These are phyloP conservation scores for Parietichytrium sp. DNA, from an alignment of 108 stramenopile species.

Conservation along the genomic window DNA sequence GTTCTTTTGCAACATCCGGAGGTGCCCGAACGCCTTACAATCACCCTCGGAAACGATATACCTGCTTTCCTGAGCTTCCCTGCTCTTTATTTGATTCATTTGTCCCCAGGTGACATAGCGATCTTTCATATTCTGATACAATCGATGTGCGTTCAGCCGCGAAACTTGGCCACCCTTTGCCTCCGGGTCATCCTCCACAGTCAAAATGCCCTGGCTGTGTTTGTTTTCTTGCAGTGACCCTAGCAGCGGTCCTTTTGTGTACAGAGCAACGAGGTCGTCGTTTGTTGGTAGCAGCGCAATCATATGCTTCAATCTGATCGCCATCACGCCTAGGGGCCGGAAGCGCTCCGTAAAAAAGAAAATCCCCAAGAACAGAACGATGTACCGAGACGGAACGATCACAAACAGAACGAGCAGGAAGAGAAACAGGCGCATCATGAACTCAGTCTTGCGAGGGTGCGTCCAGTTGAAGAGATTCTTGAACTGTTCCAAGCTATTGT, in stretches of 20 bases:
- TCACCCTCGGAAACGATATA: conserved; percentile 7
- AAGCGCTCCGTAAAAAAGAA: conserved; percentile 13
- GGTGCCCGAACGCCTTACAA: conserved; percentile 22
- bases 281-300: conserved; percentile 24
- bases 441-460: conserved; percentile 22
- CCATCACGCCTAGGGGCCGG: neutral
- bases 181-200: neutral
- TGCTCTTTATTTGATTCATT: neutral
- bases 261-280: conserved; percentile 24
- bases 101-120: neutral
- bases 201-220: neutral
- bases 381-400: neutral
- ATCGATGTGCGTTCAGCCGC: no score
- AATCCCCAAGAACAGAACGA: conserved; percentile 11
- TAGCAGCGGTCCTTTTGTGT: conserved; percentile 16
- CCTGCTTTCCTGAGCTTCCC: conserved; percentile 30
- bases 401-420: neutral
- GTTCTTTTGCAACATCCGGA: neutral
- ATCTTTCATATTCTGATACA: neutral
- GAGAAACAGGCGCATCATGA: neutral
- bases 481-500: conserved; percentile 13
- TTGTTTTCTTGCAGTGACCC: neutral
- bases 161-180: neutral
- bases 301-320: conserved; percentile 5
- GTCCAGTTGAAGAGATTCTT: conserved; percentile 34